Conservation (phyloP, 345 rosid species). For the Toxicodendron radicans region DNA sequence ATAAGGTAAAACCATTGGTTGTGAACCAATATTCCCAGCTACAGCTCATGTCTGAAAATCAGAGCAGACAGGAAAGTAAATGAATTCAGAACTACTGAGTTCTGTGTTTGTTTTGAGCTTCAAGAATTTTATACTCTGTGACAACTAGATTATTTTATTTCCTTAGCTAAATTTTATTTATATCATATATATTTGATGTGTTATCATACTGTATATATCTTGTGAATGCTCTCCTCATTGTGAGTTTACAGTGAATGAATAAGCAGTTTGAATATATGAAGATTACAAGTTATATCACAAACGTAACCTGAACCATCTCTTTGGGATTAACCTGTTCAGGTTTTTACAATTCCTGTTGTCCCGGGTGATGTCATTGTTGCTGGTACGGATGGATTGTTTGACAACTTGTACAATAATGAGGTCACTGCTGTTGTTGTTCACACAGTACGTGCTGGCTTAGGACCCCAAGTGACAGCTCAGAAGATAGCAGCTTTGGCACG, state of each 20-base stretch:
- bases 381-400: constrained; percentile 95
- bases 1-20: no score
- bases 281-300: neutral
- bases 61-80: no score
- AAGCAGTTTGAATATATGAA: neutral
- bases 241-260: neutral
- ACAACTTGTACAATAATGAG: constrained; percentile 85
- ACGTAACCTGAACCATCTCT: constrained; percentile 1
- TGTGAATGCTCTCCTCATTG: neutral
- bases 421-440: constrained; percentile 77
- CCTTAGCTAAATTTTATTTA: neutral
- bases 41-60: no score
- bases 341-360: constrained; percentile 68
- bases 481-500: constrained; percentile 90
- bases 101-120: neutral
- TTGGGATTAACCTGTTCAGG: constrained; percentile 37
- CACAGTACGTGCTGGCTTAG: constrained; percentile 64
- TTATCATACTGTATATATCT: neutral
- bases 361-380: constrained; percentile 85
- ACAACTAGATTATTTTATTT: neutral
- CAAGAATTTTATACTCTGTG: neutral
- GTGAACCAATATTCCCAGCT: no score
- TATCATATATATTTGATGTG: neutral
- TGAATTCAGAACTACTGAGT: no score
- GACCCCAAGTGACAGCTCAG: constrained; percentile 70